phyloP scores from a whole-genome alignment of 2,329 filamentous ascomycete species.

The Diaporthe sp. region DNA sequence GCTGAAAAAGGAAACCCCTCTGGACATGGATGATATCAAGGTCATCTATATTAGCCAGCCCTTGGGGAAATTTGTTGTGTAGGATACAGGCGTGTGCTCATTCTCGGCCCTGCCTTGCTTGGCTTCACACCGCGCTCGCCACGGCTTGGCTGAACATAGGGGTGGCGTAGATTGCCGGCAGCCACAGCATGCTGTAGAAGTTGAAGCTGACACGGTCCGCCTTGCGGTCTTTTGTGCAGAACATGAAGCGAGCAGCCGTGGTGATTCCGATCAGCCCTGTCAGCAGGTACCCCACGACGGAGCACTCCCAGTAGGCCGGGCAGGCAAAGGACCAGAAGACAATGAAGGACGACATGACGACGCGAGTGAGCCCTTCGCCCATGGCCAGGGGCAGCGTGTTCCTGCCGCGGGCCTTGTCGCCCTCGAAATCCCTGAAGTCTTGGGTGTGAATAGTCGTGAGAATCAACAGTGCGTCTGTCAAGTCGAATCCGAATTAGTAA shows the following conservation, averaged over 20 bases:
- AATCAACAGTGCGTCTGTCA: constrained; percentile 21
- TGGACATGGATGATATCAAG: neutral
- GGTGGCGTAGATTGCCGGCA: neutral
- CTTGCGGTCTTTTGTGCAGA: neutral
- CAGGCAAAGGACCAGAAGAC: constrained; percentile 6
- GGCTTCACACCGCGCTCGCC: neutral
- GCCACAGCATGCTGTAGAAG: neutral
- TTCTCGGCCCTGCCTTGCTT: neutral
- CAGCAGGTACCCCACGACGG: neutral
- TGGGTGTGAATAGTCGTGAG: constrained; percentile 46
- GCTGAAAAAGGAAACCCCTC: neutral
- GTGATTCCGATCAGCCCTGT: neutral
- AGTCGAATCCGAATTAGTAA: neutral
- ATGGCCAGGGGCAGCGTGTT: constrained; percentile 28
- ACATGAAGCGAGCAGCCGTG: neutral
- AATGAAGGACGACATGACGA: neutral
- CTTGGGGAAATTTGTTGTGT: neutral
- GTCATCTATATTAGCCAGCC: neutral
- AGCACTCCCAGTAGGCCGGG: constrained; percentile 16
- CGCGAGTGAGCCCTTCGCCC: neutral
- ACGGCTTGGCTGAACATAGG: constrained; percentile 6
- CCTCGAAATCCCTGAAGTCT: constrained; percentile 45
- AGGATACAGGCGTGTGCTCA: neutral
- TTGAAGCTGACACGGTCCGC: neutral
- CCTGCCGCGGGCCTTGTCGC: constrained; percentile 41